These are phyloP conservation scores for Phellopilus nigrolimitatus DNA, from an alignment of 1,284 basidiomycete genomes.

Conservation along the genomic window DNA sequence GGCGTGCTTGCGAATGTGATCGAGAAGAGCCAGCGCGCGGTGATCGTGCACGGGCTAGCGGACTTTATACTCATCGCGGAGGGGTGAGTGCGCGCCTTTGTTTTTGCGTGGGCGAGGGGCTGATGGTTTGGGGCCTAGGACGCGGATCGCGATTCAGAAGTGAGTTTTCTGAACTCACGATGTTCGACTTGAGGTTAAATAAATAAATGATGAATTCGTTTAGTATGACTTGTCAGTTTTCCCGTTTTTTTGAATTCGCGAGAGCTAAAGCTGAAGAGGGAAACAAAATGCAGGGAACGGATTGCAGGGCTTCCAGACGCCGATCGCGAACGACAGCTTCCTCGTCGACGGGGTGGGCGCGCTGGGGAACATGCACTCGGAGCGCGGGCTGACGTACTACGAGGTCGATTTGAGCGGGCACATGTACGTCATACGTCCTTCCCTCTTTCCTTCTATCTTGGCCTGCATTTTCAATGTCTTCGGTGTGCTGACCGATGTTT, in stretches of 20 bases:
- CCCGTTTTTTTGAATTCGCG: not conserved
- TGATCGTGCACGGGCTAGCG: slow-evolving; percentile 68
- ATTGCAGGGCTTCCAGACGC: slow-evolving; percentile 66
- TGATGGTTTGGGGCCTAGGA: not conserved
- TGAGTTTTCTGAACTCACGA: slow-evolving; percentile 17
- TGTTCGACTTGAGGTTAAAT: not conserved
- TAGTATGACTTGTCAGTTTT: slow-evolving; percentile 64
- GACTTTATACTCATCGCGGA: slow-evolving; percentile 70
- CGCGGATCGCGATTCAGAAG: slow-evolving; percentile 29
- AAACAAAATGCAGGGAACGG: slow-evolving; percentile 55
- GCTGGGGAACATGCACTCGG: slow-evolving; percentile 56
- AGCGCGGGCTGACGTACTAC: slow-evolving; percentile 61
- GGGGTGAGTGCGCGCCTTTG: slow-evolving; percentile 48
- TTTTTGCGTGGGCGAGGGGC: no score
- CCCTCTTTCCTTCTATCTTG: not conserved
- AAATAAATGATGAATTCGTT: not conserved
- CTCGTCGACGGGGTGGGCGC: slow-evolving; percentile 65
- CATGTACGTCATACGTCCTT: slow-evolving; percentile 44
- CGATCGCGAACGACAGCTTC: slow-evolving; percentile 60
- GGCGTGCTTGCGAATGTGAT: slow-evolving; percentile 69
- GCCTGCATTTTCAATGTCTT: not conserved
- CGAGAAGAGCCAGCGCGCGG: slow-evolving; percentile 64
- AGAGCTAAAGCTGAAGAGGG: not conserved
- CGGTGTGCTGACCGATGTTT: not conserved
- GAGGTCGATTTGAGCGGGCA: slow-evolving; percentile 67